These are phyloP conservation scores for Mucor ambiguus DNA, from an alignment of 371 early-diverging fungal species.

Conservation along the genomic window DNA sequence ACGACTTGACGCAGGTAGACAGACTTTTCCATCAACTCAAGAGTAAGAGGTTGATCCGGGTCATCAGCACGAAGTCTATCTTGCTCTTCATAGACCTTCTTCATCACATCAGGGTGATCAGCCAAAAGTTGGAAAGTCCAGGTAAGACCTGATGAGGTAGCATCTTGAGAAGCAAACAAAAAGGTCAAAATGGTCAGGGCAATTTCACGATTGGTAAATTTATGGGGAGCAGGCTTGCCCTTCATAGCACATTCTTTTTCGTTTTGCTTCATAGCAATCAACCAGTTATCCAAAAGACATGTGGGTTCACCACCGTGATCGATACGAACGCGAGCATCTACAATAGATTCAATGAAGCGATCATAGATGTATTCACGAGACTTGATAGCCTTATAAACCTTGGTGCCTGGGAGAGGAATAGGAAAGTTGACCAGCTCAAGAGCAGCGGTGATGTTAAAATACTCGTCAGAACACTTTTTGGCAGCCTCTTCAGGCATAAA, in stretches of 20 bases:
- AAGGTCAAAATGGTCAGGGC: slow-evolving; percentile 32
- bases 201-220: slow-evolving; percentile 27
- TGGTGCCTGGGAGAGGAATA: slow-evolving; percentile 36
- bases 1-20: slow-evolving; percentile 30
- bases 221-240: slow-evolving; percentile 21
- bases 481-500: slow-evolving; percentile 32
- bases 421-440: slow-evolving; percentile 43
- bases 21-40: slow-evolving; percentile 24
- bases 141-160: slow-evolving; percentile 31
- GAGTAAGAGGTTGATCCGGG: slow-evolving; percentile 14
- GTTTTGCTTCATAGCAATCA: slow-evolving; percentile 25
- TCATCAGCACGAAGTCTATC: slow-evolving; percentile 17
- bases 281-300: slow-evolving; percentile 28
- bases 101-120: slow-evolving; percentile 30
- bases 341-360: slow-evolving; percentile 25
- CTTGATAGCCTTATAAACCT: slow-evolving; percentile 36
- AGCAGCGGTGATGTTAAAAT: slow-evolving; percentile 37
- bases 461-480: slow-evolving; percentile 33
- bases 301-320: slow-evolving; percentile 15
- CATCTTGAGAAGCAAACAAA: slow-evolving; percentile 33
- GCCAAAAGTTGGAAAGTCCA: slow-evolving; percentile 36
- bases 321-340: slow-evolving; percentile 26
- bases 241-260: slow-evolving; percentile 14
- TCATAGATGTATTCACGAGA: slow-evolving; percentile 36
- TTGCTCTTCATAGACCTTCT: slow-evolving; percentile 29